These are phyloP conservation scores for Dendrobium catenatum DNA, from an alignment of 106 monocot species.

Conservation along the genomic window DNA sequence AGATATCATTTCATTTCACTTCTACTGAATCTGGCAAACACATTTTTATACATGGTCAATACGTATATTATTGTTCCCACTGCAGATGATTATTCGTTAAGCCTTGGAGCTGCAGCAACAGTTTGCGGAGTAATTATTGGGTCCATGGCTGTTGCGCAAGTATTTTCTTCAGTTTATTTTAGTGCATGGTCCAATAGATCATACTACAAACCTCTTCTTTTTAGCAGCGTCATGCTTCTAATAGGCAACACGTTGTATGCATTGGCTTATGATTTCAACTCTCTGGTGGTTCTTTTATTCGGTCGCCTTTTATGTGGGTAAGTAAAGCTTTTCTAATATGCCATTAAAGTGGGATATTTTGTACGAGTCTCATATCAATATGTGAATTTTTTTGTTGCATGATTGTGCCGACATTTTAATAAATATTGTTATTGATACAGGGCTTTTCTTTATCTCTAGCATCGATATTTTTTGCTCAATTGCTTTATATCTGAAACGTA, in stretches of 20 bases:
- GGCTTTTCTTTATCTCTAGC: too few species aligned
- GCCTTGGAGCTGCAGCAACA: conserved; percentile 91
- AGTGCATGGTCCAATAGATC: conserved; percentile 98
- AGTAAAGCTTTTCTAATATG: conserved; percentile 11
- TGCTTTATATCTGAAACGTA: too few species aligned
- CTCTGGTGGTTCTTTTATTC: conserved; percentile 57
- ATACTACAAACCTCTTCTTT: conserved; percentile 86
- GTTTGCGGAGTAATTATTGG: conserved; percentile 96
- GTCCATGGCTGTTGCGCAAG: conserved; percentile 93
- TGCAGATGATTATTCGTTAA: conserved; percentile 82
- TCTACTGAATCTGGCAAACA: conserved; percentile 74
- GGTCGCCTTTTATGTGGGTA: conserved; percentile 95
- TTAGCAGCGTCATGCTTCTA: conserved; percentile 78
- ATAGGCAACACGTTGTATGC: conserved; percentile 84
- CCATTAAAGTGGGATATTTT: neutral
- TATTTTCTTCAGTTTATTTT: conserved; percentile 91
- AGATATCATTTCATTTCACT: conserved; percentile 82
- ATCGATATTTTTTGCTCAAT: too few species aligned
- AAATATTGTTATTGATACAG: too few species aligned
- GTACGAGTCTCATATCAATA: neutral
- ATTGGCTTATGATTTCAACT: conserved; percentile 76
- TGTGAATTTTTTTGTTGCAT: neutral
- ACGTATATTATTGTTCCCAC: conserved; percentile 96
- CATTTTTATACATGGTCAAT: conserved; percentile 96
- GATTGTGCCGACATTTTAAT: too few species aligned